These are phyloP conservation scores for Trifolium fragiferum DNA, from an alignment of 306 rosid genomes.

Conservation along the genomic window DNA sequence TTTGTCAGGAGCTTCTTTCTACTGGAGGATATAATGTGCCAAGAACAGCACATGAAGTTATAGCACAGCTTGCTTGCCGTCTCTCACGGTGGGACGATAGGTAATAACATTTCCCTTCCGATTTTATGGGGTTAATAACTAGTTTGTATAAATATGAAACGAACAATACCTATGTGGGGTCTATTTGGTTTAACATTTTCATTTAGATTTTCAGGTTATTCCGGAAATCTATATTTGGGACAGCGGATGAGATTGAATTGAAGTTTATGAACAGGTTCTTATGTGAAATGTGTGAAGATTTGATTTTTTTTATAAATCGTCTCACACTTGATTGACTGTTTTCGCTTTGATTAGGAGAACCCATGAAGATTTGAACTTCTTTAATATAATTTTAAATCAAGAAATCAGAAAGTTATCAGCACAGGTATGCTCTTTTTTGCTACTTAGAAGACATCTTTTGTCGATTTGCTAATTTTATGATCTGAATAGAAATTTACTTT, in stretches of 20 bases:
- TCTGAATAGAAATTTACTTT: no score
- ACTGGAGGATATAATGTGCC: slow-evolving; percentile 82
- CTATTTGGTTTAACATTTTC: slow-evolving; percentile 32
- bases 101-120: slow-evolving; percentile 47
- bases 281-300: slow-evolving; percentile 33
- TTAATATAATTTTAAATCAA: slow-evolving; percentile 78
- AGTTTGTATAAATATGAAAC: slow-evolving; percentile 17
- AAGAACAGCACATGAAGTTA: slow-evolving; percentile 88
- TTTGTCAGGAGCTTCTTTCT: slow-evolving; percentile 81
- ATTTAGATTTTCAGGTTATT: slow-evolving; percentile 70
- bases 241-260: slow-evolving; percentile 91
- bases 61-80: slow-evolving; percentile 77
- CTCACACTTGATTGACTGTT: slow-evolving; percentile 28
- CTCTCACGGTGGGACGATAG: slow-evolving; percentile 99
- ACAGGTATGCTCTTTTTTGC: slow-evolving; percentile 68
- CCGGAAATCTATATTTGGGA: slow-evolving; percentile 91
- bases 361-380: slow-evolving; percentile 86
- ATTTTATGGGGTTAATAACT: slow-evolving; percentile 19
- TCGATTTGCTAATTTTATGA: neutral
- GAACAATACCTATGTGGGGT: neutral
- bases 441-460: slow-evolving; percentile 15
- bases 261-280: slow-evolving; percentile 94
- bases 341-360: slow-evolving; percentile 67
- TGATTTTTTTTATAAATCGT: slow-evolving; percentile 19
- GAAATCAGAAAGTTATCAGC: slow-evolving; percentile 83